Base-by-base conservation (phyloP, 768 basidiomycete genomes). In the Sarcomyxa edulis region DNA sequence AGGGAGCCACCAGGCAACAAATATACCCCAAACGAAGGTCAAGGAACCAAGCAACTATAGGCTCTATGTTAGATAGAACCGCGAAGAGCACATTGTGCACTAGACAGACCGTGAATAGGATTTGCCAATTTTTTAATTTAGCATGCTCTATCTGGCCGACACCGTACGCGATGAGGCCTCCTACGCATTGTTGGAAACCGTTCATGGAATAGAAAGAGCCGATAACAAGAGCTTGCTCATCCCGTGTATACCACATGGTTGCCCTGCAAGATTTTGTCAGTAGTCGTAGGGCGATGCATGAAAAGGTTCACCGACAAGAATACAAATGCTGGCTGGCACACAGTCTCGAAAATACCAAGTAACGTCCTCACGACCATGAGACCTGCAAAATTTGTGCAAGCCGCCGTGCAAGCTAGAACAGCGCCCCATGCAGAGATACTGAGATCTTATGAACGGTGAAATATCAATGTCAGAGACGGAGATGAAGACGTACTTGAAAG, bases 181-280 rank as follows among this genome's bases (percentile, higher is more conserved):
- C 66, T 7, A 75, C 68, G 29, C 65, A 69, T 43, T 69, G 68
- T 42, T 71, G 68, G 44, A 69, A 65, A 2, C 64, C 68, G 42
- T 69, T 71, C 68, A 69, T 69, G 9, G 64, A 64, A 46, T 68
- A 69, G 37, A 68, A 71, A 10, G 60, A 53, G 1, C 66, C 64
- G 31, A 69, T 68, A 15, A 68, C 62, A 29, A 69, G 58, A 7
- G 67, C 68, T 42, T 74, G 71, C 45, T 74, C 73, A 12, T 67
- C 66, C 19, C 71, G 62, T 7, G 64, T 70, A 45, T 73, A 74
- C 63, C 69, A 74, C 71, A 74, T 71, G 22, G 69, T 66, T 6
- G 73, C 68, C 36, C 66, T 69, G 7, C 23, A 19, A 14, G 3
- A 34, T 10, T 4, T 18, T 10, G 12, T 19, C 16, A 14, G 27